A percentile compares a stretch with the other conserved stretches of the same genome.
Evolutionary conservation across 2,329 filamentous ascomycete species (phyloP).

Genomic region (Cytospora leucostoma): DNA sequence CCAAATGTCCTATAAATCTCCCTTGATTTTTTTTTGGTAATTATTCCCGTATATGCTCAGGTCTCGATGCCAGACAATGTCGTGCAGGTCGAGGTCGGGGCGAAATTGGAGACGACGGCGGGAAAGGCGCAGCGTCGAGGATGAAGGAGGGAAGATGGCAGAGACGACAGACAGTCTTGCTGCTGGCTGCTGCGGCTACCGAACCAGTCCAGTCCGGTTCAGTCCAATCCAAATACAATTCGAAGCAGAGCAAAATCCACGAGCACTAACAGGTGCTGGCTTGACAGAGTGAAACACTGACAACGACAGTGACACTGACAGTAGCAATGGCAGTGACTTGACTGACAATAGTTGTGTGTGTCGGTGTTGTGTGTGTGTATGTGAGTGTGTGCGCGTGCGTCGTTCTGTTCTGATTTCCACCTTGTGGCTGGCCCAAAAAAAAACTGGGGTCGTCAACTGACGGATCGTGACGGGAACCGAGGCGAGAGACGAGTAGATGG

Average conservation of each 20-base stretch:
- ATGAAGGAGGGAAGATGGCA: background rate
- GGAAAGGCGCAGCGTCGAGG: background rate
- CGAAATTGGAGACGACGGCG: background rate
- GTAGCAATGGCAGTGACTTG: constrained; percentile 8
- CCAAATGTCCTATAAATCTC: background rate
- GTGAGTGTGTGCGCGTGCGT: no score
- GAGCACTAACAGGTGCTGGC: constrained; percentile 4
- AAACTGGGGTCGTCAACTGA: constrained; percentile 16
- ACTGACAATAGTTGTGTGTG: background rate
- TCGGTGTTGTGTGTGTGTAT: no score
- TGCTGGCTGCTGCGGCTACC: background rate
- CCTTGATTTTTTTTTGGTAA: background rate
- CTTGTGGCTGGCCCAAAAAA: constrained; percentile 1
- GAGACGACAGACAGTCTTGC: background rate
- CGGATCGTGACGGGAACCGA: constrained; percentile 9
- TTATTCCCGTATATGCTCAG: background rate
- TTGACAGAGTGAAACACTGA: constrained; percentile 11
- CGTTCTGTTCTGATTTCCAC: background rate
- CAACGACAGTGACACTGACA: constrained; percentile 1
- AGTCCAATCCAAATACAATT: background rate
- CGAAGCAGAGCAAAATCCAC: constrained; percentile 5
- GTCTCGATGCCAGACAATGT: background rate
- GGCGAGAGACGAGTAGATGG: constrained; percentile 1
- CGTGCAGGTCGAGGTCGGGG: background rate
- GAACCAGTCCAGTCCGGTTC: background rate